Conservation (phyloP, 129 eudicot species). For the Sambucus nigra region DNA sequence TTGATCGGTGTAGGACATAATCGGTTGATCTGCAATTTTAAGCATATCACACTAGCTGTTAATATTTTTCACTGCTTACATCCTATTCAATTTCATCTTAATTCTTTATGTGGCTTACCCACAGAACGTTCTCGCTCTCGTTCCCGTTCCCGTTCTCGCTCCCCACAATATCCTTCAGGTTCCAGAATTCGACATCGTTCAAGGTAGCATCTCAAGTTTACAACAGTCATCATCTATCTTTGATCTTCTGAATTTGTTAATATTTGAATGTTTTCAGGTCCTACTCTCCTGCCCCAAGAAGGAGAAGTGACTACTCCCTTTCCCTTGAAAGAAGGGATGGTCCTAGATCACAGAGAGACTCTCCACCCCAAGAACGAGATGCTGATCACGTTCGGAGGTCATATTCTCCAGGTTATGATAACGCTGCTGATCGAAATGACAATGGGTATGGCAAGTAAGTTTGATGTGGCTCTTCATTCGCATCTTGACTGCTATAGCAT, state of each 20-base stretch:
- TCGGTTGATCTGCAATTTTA: neutral
- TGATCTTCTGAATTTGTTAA: neutral
- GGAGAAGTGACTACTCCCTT: constrained; percentile 22
- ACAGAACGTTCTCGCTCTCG: constrained; percentile 44
- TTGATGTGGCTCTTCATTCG: neutral
- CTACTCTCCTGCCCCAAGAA: constrained; percentile 27
- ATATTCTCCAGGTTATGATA: constrained; percentile 19
- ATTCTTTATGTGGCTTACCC: constrained; percentile 4
- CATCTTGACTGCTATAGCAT: neutral
- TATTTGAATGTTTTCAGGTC: constrained; percentile 27
- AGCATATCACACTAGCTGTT: too few species aligned
- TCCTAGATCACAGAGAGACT: constrained; percentile 21
- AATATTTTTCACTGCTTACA: neutral
- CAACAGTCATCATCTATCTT: neutral
- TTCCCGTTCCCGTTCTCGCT: constrained; percentile 48
- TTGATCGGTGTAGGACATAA: neutral
- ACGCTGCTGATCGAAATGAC: constrained; percentile 10
- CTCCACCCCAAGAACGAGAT: constrained; percentile 17
- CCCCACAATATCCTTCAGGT: constrained; percentile 42
- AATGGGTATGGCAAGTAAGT: constrained; percentile 14
- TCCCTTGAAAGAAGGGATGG: constrained; percentile 22
- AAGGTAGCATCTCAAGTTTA: constrained; percentile 24
- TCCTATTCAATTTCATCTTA: neutral
- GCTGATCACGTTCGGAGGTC: constrained; percentile 11
- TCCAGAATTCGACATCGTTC: constrained; percentile 55